These are phyloP conservation scores for Auricularia sp. DNA, from an alignment of 768 basidiomycete species.

Conservation along the genomic window DNA sequence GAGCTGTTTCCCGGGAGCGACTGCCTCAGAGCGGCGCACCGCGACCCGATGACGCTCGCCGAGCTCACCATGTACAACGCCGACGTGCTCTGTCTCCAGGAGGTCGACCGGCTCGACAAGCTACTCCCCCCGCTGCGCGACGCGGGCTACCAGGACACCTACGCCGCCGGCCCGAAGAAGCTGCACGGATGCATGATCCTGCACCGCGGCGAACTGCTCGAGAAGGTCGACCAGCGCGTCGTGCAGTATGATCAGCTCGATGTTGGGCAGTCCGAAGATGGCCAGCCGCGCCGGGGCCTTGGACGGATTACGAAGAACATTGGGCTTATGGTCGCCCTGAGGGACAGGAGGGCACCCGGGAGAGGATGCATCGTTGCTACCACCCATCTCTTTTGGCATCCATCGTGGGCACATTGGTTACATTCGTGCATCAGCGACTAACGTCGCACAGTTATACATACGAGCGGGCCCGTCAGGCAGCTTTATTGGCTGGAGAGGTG, in stretches of 20 bases:
- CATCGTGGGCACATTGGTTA: slow-evolving; percentile 48
- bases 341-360: slow-evolving; percentile 25
- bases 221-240: slow-evolving; percentile 32
- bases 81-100: slow-evolving; percentile 82
- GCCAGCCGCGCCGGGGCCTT: slow-evolving; percentile 34
- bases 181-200: slow-evolving; percentile 81
- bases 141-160: slow-evolving; percentile 54
- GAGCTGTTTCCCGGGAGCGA: slow-evolving; percentile 78
- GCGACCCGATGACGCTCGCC: slow-evolving; percentile 63
- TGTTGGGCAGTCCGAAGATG: slow-evolving; percentile 24
- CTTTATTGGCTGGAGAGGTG: slow-evolving; percentile 60
- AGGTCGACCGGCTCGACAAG: slow-evolving; percentile 75
- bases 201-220: slow-evolving; percentile 46
- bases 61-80: slow-evolving; percentile 68
- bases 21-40: slow-evolving; percentile 64
- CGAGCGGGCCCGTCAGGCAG: slow-evolving; percentile 78
- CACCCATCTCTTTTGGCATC: slow-evolving; percentile 95
- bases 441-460: slow-evolving; percentile 54
- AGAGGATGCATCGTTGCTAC: slow-evolving; percentile 71
- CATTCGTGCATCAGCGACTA: too few species aligned
- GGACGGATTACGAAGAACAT: slow-evolving; percentile 75
- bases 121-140: slow-evolving; percentile 55
- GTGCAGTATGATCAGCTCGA: slow-evolving; percentile 63
- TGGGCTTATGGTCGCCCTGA: slow-evolving; percentile 61
- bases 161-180: slow-evolving; percentile 63